Conservation (phyloP, 2,329 filamentous ascomycete species). For the Chrysoporthe cubensis region DNA sequence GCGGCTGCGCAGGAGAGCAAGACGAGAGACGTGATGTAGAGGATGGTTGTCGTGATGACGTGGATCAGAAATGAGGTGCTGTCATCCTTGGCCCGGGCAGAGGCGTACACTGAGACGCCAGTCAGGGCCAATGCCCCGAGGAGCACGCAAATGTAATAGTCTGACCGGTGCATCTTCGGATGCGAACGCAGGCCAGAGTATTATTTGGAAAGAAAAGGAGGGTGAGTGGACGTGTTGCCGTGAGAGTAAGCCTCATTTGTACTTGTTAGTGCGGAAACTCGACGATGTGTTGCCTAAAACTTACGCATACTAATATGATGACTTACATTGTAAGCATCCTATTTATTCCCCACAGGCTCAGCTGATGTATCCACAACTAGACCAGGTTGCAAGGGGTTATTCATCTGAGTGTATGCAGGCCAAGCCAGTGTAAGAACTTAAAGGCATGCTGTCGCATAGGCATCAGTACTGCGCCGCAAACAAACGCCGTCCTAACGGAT, state of each 20-base stretch:
- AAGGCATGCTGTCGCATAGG: too few species aligned
- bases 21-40: slow-evolving; percentile 8
- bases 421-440: too few species aligned
- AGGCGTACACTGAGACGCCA: slow-evolving; percentile 1
- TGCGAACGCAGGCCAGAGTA: background rate
- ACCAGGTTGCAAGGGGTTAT: too few species aligned
- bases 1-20: slow-evolving; percentile 15
- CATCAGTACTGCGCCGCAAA: too few species aligned
- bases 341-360: too few species aligned
- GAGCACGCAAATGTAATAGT: slow-evolving; percentile 5
- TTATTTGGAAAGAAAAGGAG: background rate
- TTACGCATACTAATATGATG: background rate
- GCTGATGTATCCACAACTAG: too few species aligned
- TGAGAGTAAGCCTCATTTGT: background rate
- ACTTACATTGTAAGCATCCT: too few species aligned
- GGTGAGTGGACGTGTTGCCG: background rate
- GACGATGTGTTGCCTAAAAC: background rate
- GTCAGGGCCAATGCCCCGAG: slow-evolving; percentile 9
- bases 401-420: too few species aligned
- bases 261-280: background rate
- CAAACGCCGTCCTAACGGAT: too few species aligned
- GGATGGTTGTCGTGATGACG: background rate
- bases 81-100: background rate
- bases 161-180: background rate
- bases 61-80: background rate